Conservation (phyloP, 164 flowering plant genomes). For the Cinnamomum micranthum region DNA sequence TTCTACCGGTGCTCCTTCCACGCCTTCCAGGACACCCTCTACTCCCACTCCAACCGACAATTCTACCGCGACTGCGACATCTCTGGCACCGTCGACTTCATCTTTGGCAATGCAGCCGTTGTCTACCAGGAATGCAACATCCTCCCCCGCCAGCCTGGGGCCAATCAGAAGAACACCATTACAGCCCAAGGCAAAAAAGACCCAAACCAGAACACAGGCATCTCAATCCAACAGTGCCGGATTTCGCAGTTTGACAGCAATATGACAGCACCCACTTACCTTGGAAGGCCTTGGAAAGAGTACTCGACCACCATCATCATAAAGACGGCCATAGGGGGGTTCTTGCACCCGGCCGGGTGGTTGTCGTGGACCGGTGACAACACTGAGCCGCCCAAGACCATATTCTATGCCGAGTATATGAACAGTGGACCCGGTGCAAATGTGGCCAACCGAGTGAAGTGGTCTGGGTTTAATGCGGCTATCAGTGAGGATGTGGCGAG, state of each 20-base stretch:
- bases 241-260: constrained; percentile 33
- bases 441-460: constrained; percentile 45
- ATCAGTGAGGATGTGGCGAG: constrained; percentile 33
- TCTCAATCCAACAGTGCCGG: constrained; percentile 51
- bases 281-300: constrained; percentile 87
- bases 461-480: constrained; percentile 59
- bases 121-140: constrained; percentile 66
- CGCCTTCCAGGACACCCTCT: constrained; percentile 80
- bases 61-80: constrained; percentile 74
- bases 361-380: constrained; percentile 36
- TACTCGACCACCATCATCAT: constrained; percentile 73
- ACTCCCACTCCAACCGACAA: constrained; percentile 73
- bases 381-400: constrained; percentile 47
- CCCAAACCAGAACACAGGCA: constrained; percentile 64
- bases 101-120: constrained; percentile 72
- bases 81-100: constrained; percentile 79
- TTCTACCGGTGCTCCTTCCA: constrained; percentile 57
- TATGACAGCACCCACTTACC: constrained; percentile 47
- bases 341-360: constrained; percentile 65
- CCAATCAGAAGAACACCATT: constrained; percentile 61
- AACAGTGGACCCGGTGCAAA: constrained; percentile 68
- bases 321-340: constrained; percentile 43
- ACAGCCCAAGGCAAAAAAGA: constrained; percentile 86
- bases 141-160: constrained; percentile 56
- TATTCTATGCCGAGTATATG: constrained; percentile 70